phyloP scores from a whole-genome alignment of 768 basidiomycete species.

The Calocybe gangraenosa region DNA sequence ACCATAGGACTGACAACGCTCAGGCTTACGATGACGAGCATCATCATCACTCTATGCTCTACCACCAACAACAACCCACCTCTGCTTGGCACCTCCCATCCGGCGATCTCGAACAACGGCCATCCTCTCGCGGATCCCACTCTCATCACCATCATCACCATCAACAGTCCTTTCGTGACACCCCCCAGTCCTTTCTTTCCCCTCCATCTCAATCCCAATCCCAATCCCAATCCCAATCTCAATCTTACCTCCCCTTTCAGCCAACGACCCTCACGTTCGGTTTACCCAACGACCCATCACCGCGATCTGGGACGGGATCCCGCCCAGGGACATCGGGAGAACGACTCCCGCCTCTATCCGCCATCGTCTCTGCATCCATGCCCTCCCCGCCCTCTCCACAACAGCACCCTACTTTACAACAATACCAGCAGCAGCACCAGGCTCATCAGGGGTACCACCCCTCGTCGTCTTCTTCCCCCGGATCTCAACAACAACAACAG shows the following conservation, averaged over 20 bases:
- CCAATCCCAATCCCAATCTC: constrained; percentile 54
- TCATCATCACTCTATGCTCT: constrained; percentile 23
- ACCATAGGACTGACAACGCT: constrained; percentile 63
- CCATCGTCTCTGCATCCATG: constrained; percentile 66
- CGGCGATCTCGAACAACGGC: constrained; percentile 27
- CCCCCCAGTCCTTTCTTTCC: constrained; percentile 43
- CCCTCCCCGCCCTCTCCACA: constrained; percentile 39
- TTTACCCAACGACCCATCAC: constrained; percentile 22
- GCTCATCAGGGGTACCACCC: constrained; percentile 9
- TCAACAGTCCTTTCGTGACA: neutral
- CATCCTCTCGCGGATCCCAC: constrained; percentile 2
- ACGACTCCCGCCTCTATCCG: constrained; percentile 52
- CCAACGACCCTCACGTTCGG: constrained; percentile 26
- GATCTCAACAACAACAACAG: constrained; percentile 1
- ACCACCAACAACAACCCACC: constrained; percentile 23
- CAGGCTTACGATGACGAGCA: constrained; percentile 61
- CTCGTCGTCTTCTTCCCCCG: constrained; percentile 5
- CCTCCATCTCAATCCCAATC: constrained; percentile 75
- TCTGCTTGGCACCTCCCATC: constrained; percentile 35
- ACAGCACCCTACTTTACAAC: constrained; percentile 35
- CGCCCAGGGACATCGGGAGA: constrained; percentile 53
- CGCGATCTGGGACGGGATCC: constrained; percentile 29
- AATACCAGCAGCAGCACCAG: constrained; percentile 5
- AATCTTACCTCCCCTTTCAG: constrained; percentile 69
- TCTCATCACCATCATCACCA: too few relatives aligned